phyloP scores from a whole-genome alignment of 2,329 filamentous ascomycete species.

The Xylariaceae sp. region DNA sequence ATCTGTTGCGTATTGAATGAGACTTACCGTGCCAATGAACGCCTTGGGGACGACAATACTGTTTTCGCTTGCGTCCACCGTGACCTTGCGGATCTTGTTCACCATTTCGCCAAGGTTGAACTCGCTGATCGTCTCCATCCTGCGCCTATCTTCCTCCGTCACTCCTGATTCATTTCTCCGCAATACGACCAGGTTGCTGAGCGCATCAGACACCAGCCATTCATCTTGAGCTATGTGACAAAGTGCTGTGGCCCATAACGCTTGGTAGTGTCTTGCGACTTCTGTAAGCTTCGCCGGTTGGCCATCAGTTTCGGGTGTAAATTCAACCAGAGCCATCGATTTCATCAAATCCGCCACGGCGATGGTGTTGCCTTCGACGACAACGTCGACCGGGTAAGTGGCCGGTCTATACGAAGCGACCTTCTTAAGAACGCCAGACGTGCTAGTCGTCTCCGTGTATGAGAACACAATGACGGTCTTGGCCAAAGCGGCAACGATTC shows the following conservation, averaged over 20 bases:
- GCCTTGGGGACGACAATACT: slow-evolving; percentile 73
- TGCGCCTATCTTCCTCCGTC: slow-evolving; percentile 65
- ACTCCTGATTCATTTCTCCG: slow-evolving; percentile 66
- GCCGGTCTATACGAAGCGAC: slow-evolving; percentile 72
- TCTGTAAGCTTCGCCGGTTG: slow-evolving; percentile 62
- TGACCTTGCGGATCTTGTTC: slow-evolving; percentile 74
- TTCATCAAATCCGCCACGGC: slow-evolving; percentile 93
- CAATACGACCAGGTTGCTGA: slow-evolving; percentile 83
- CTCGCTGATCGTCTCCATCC: slow-evolving; percentile 71
- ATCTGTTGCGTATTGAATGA: neutral
- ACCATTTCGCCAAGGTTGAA: slow-evolving; percentile 89
- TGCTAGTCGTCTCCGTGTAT: slow-evolving; percentile 53
- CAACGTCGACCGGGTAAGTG: slow-evolving; percentile 77
- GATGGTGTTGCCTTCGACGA: slow-evolving; percentile 67
- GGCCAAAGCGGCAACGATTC: slow-evolving; percentile 79
- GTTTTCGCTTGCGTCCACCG: slow-evolving; percentile 58
- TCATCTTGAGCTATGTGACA: slow-evolving; percentile 65
- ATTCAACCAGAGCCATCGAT: slow-evolving; percentile 74
- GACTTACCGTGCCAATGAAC: slow-evolving; percentile 78
- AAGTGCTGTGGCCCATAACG: slow-evolving; percentile 76
- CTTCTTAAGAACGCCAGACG: slow-evolving; percentile 57
- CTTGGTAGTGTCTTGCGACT: slow-evolving; percentile 73
- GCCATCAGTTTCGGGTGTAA: slow-evolving; percentile 51
- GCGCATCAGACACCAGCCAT: slow-evolving; percentile 79
- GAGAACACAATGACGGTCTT: slow-evolving; percentile 69